A percentile compares a stretch with the other conserved stretches of the same genome.
Evolutionary conservation across 2,329 filamentous ascomycete species (phyloP).

Genomic region (Pyrenochaeta sp.): DNA sequence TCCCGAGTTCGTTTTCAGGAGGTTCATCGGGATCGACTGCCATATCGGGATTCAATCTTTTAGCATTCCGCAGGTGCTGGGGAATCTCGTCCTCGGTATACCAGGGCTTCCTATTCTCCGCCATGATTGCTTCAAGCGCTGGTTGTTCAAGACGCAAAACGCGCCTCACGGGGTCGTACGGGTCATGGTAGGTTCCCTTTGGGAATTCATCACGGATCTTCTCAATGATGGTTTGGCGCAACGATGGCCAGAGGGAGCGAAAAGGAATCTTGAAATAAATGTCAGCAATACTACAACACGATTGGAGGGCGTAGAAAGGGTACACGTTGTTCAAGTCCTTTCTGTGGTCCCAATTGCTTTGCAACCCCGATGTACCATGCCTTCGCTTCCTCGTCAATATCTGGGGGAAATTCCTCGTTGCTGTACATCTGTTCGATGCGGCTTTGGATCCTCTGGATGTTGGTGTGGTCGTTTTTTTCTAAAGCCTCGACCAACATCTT

Average conservation of each 20-base stretch:
- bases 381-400: constrained; percentile 4
- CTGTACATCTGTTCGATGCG: constrained; percentile 12
- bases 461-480: background rate
- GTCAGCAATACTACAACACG: too few species aligned
- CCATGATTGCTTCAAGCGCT: constrained; percentile 10
- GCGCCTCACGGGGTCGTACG: constrained; percentile 12
- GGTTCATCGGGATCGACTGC: constrained; percentile 29
- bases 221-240: constrained; percentile 30
- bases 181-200: constrained; percentile 1
- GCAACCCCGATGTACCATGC: constrained; percentile 21
- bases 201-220: constrained; percentile 18
- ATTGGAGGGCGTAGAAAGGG: too few species aligned
- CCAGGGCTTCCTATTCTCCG: constrained; percentile 14
- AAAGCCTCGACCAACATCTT: constrained; percentile 7
- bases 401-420: background rate
- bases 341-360: background rate
- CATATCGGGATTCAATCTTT: constrained; percentile 6
- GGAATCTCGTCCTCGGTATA: constrained; percentile 13
- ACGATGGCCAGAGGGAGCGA: constrained; percentile 18
- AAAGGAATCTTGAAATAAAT: constrained; percentile 17
- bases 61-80: constrained; percentile 12
- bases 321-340: background rate
- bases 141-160: constrained; percentile 17
- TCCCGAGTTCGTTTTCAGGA: constrained; percentile 9
- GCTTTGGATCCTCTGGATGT: constrained; percentile 1